A percentile compares a stretch with the other conserved stretches of the same genome.
Conservation (phyloP, 306 rosid genomes). For the Fragaria iinumae region DNA sequence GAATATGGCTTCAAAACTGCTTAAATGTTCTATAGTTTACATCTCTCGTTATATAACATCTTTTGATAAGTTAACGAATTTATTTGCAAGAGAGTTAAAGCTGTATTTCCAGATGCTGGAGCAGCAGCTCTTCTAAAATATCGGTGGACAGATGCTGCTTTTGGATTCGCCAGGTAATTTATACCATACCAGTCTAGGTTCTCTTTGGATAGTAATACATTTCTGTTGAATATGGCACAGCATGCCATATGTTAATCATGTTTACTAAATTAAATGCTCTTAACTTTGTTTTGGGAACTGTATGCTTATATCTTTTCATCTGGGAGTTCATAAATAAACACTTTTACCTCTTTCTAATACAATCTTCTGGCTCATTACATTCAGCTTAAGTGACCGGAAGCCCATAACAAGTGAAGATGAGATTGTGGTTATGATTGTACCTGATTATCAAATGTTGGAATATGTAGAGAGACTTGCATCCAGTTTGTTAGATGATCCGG, state of each 20-base stretch:
- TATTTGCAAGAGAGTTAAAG: constrained; percentile 75
- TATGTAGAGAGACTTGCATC: constrained; percentile 86
- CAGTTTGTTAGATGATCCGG: constrained; percentile 76
- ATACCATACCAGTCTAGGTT: constrained; percentile 14
- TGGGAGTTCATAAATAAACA: background rate
- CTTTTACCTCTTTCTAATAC: background rate
- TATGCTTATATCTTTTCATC: background rate
- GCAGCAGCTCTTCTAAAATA: constrained; percentile 91
- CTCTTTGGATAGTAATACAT: constrained; percentile 3
- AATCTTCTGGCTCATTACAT: constrained; percentile 26
- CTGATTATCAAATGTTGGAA: constrained; percentile 93
- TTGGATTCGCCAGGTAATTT: constrained; percentile 80
- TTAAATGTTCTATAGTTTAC: background rate
- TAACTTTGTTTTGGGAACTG: background rate
- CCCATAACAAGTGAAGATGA: constrained; percentile 81
- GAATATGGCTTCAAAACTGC: background rate
- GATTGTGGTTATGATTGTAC: constrained; percentile 92
- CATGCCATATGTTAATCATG: background rate
- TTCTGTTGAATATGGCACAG: constrained; percentile 14
- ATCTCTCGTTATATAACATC: background rate
- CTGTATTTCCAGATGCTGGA: constrained; percentile 97
- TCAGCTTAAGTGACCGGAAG: constrained; percentile 89
- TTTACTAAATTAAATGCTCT: constrained; percentile 17
- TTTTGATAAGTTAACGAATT: constrained; percentile 35
- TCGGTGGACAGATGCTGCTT: constrained; percentile 76